Base-by-base conservation (phyloP, 148 eudicot genomes). In the Fagopyrum esculentum region DNA sequence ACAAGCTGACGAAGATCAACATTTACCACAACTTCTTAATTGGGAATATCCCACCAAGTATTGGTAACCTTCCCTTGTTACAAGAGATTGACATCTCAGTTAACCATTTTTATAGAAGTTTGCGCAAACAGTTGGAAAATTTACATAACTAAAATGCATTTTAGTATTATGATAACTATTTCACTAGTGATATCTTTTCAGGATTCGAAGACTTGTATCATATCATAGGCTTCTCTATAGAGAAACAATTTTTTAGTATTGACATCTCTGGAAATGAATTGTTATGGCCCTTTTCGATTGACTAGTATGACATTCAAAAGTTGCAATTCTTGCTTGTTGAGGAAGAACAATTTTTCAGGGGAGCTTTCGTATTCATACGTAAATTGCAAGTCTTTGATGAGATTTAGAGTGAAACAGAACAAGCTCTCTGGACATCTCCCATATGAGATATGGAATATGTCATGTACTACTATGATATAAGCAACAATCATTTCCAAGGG, bases 201-300 rank as follows among this genome's bases (percentile, higher is more conserved):
- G 26, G 26, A 22, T 22, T 22, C 26, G 26, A 22, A 22, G 26
- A 22, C 26, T 22, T 22, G 26, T 0, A 22, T 22, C 26, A 22
- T 22, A 22, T 22, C 26, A 22, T 22, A 22, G 26, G 26, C 26
- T 22, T 22, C 26, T 22, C 26, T 22, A 0, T 22, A 22, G 26
- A 22, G 26, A 22, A 22, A 22, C 26, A 22, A 22, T 22, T 22
- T 22, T 22, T 47, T 5, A 78, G 84, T 12, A 72, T 95, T 10
- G 99, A 95, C 83, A 90, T 95, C 79, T 92, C 97, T 1, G 98
- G 92, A 74, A 95, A 95, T 40, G 71, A 83, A 43, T 95, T 95
- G 70, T 79, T 90, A 0, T 97, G 99, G 19, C 76, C 75, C 0
- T 89, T 95, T 52, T 98, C 99, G 0, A 83, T 84, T 35, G 89